A percentile compares a stretch with the other conserved stretches of the same genome.
phyloP scores from a whole-genome alignment of 179 eudicot species.

The Camellia oleifera region DNA sequence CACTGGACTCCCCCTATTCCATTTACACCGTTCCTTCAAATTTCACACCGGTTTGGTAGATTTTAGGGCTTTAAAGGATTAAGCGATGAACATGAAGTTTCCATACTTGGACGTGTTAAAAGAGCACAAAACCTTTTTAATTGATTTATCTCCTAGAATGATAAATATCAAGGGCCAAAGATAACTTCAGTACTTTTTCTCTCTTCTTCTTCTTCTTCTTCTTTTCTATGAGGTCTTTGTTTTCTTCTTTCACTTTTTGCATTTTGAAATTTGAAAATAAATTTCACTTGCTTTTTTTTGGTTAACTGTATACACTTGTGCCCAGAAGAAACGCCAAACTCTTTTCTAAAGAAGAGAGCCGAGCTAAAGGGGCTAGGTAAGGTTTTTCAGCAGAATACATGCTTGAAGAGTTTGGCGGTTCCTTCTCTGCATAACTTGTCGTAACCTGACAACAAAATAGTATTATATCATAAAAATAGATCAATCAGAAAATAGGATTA shows the following conservation, averaged over 20 bases:
- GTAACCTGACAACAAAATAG: constrained; percentile 31
- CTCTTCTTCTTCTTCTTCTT: not conserved
- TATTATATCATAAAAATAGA: not conserved
- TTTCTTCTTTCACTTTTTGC: not conserved
- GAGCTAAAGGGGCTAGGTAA: constrained; percentile 75
- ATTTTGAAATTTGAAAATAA: not conserved
- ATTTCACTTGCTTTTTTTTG: not conserved
- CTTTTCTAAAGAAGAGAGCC: constrained; percentile 76
- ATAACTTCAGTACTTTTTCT: not conserved
- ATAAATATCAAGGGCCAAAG: not conserved
- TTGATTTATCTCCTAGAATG: too few species aligned
- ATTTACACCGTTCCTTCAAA: too few species aligned
- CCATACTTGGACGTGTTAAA: too few species aligned
- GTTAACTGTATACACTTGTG: constrained; percentile 8
- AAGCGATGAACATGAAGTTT: too few species aligned
- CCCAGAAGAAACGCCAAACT: constrained; percentile 43
- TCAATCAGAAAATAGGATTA: not conserved
- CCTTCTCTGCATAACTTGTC: constrained; percentile 29
- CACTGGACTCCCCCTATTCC: not conserved
- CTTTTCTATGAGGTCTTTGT: not conserved
- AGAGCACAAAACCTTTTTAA: too few species aligned
- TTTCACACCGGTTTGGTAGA: too few species aligned
- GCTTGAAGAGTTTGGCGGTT: constrained; percentile 25
- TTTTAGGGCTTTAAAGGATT: too few species aligned
- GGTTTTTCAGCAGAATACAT: constrained; percentile 39